Base-by-base conservation (phyloP, 345 rosid species). In the Gossypium arboreum region DNA sequence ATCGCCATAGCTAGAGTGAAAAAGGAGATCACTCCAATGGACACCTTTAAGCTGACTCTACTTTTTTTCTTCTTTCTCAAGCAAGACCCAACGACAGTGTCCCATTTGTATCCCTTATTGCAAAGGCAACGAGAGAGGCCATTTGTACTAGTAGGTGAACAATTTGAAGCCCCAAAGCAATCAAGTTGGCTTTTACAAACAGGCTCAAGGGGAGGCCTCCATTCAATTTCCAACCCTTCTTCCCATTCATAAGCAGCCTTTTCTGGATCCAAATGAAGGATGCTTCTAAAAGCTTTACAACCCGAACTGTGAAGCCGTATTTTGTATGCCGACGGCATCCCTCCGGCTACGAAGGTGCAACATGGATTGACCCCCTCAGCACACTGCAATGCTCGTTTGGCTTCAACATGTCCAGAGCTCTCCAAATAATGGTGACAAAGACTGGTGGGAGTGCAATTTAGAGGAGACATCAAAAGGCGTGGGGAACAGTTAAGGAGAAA, bases 321-420 rank as follows among this genome's bases (percentile, higher is more conserved):
- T 84, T 82, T 87, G 72, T 86, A 89, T 0, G 93, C 89, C 0
- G 91, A 87, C 58, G 93, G 93, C 88, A 81, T 83, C 64, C 93
- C 93, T 6, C 93, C 93, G 0, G 87, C 84, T 4, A 83, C 61
- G 24, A 89, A 89, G 7, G 88, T 85, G 84, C 89, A 87, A 64
- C 91, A 89, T 1, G 84, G 89, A 25, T 78, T 60, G 10, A 82
- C 65, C 22, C 72, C 81, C 24, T 80, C 54, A 1, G 89, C 80
- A 69, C 93, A 89, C 45, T 83, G 70, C 43, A 67, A 55, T 2
- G 87, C 82, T 73, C 85, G 78, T 4, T 77, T 71, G 17, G 43
- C 66, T 18, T 81, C 85, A 8, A 87, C 79, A 25, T 59, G 86
- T 50, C 89, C 86, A 0, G 89, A 82, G 45, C 73, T 79, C 64